A percentile compares a stretch with the other conserved stretches of the same genome.
These are phyloP conservation scores for Leptographium galeiforme DNA, from an alignment of 2,329 filamentous ascomycete genomes.

Conservation along the genomic window DNA sequence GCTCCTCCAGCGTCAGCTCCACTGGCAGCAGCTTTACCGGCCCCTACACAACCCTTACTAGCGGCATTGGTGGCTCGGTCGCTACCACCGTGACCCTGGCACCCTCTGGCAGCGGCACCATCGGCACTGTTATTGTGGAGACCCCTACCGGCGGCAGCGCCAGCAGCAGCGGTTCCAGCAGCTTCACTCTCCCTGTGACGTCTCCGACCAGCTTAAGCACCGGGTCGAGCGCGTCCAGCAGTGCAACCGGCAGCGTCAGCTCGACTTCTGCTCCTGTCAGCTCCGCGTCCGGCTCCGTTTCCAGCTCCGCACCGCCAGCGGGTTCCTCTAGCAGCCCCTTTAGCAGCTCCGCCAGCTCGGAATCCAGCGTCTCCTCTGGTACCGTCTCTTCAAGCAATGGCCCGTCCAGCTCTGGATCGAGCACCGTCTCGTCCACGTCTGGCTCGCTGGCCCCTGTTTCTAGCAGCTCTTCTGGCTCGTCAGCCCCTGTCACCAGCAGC, in stretches of 20 bases:
- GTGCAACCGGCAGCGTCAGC: not conserved
- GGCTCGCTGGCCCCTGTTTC: too few relatives aligned
- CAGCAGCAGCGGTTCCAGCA: too few relatives aligned
- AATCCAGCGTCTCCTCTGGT: not conserved
- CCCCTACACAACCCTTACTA: conserved; percentile 2
- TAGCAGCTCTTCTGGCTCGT: not conserved
- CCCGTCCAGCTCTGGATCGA: not conserved
- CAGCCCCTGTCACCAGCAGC: not conserved
- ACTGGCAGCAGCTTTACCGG: conserved; percentile 1
- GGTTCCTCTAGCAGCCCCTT: not conserved
- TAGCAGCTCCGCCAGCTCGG: not conserved
- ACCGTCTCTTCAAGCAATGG: not conserved
- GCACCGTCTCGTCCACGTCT: too few relatives aligned
- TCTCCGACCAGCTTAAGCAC: too few relatives aligned
- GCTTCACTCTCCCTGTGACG: too few relatives aligned
- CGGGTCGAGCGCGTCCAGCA: too few relatives aligned
- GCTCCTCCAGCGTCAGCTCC: not conserved
- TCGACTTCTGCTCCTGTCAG: not conserved
- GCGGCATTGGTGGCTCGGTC: not conserved
- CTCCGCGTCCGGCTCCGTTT: not conserved
- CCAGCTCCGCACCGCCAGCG: not conserved
- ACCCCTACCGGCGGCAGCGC: conserved; percentile 3
- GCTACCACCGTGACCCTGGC: not conserved
- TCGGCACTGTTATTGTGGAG: conserved; percentile 9
- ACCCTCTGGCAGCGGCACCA: conserved; percentile 38